Percentiles rank a stretch among this genome's conserved stretches.
These are phyloP conservation scores for Aphanomyces euteiches DNA, from an alignment of 352 stramenopile genomes.

Conservation along the genomic window DNA sequence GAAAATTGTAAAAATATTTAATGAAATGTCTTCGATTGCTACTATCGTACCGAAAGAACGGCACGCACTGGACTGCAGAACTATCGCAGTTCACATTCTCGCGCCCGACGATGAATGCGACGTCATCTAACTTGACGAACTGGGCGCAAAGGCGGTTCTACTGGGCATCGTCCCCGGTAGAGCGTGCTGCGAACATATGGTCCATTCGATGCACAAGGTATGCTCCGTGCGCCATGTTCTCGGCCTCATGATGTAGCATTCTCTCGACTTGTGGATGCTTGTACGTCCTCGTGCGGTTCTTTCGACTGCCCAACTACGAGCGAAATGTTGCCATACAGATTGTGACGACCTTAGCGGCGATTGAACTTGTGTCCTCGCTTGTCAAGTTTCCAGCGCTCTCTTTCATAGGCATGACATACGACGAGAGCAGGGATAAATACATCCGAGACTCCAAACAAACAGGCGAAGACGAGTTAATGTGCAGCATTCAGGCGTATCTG, in stretches of 20 bases:
- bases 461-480: background rate
- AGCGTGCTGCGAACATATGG: background rate
- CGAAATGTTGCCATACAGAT: background rate
- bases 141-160: background rate
- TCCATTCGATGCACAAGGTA: slow-evolving; percentile 8
- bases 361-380: slow-evolving; percentile 25
- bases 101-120: background rate
- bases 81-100: background rate
- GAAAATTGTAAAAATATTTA: background rate
- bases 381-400: slow-evolving; percentile 20
- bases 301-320: slow-evolving; percentile 3
- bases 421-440: background rate
- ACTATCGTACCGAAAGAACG: background rate
- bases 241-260: slow-evolving; percentile 21
- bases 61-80: background rate
- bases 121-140: background rate
- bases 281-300: slow-evolving; percentile 64
- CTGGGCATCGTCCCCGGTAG: background rate
- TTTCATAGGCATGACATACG: background rate
- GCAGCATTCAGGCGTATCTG: slow-evolving; percentile 24
- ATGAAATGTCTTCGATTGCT: background rate
- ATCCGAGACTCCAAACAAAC: background rate
- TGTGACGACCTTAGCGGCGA: slow-evolving; percentile 38
- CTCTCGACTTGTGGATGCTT: slow-evolving; percentile 56
- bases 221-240: background rate